Evolutionary conservation across 2,329 filamentous ascomycete genomes (phyloP).

Genomic region (Penicillium sp.): DNA sequence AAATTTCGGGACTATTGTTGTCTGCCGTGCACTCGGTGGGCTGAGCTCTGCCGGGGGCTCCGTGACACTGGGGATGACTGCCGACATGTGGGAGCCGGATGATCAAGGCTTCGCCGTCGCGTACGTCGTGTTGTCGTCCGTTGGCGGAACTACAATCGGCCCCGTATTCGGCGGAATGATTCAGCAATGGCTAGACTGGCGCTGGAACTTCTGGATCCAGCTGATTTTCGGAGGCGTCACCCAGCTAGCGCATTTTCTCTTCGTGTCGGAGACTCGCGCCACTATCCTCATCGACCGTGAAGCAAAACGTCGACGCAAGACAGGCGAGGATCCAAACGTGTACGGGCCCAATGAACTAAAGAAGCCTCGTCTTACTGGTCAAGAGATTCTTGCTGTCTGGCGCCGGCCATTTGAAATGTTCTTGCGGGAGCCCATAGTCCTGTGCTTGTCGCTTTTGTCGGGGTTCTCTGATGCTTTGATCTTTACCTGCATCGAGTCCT

Average conservation of each 20-base stretch:
- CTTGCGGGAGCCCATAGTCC: conserved; percentile 67
- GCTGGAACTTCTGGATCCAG: conserved; percentile 61
- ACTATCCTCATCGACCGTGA: conserved; percentile 56
- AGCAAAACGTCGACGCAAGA: conserved; percentile 53
- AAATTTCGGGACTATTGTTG: conserved; percentile 65
- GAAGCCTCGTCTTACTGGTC: conserved; percentile 46
- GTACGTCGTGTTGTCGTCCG: conserved; percentile 54
- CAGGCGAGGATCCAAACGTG: conserved; percentile 55
- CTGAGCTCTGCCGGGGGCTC: conserved; percentile 58
- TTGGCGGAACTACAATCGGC: conserved; percentile 51
- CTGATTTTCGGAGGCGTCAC: conserved; percentile 54
- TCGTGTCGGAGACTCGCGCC: conserved; percentile 55
- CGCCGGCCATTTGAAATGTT: conserved; percentile 68
- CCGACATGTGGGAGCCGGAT: conserved; percentile 55
- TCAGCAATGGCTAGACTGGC: conserved; percentile 45
- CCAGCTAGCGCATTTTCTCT: conserved; percentile 47
- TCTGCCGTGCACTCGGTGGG: conserved; percentile 60
- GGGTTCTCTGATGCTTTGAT: conserved; percentile 70
- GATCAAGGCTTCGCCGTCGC: conserved; percentile 56
- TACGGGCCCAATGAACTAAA: conserved; percentile 60
- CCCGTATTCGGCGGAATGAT: conserved; percentile 52
- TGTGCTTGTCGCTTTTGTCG: conserved; percentile 64
- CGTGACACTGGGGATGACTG: conserved; percentile 59
- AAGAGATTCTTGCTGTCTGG: conserved; percentile 47
- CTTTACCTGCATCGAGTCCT: conserved; percentile 61